phyloP scores from a whole-genome alignment of 2,329 filamentous ascomycete genomes.

The Dothiorella sarmentorum region DNA sequence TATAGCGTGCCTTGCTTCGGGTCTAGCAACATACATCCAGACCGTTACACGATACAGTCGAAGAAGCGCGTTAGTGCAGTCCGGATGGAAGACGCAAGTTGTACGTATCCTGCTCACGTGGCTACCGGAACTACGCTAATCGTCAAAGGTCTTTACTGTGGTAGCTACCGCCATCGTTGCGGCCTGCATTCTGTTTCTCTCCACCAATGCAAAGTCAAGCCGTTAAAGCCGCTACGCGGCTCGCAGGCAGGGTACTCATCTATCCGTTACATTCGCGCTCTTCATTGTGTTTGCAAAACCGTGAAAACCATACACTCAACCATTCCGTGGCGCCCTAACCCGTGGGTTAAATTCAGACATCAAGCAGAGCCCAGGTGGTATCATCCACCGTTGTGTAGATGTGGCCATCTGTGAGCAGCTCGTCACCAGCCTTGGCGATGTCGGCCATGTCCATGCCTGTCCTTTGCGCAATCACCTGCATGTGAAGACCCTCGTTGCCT shows the following conservation, averaged over 20 bases:
- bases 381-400: constrained; percentile 94
- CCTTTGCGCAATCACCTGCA: constrained; percentile 68
- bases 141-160: constrained; percentile 33
- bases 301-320: background rate
- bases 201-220: constrained; percentile 31
- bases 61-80: constrained; percentile 80
- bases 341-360: constrained; percentile 47
- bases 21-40: constrained; percentile 83
- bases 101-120: constrained; percentile 44
- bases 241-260: background rate
- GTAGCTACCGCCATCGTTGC: constrained; percentile 40
- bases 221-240: background rate
- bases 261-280: background rate
- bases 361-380: constrained; percentile 82
- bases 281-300: background rate
- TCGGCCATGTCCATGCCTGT: constrained; percentile 65
- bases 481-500: constrained; percentile 78
- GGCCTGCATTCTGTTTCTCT: constrained; percentile 41
- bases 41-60: constrained; percentile 77
- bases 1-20: constrained; percentile 70
- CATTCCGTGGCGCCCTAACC: background rate
- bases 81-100: constrained; percentile 86
- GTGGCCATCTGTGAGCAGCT: constrained; percentile 68
- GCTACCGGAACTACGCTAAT: background rate
- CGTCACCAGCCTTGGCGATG: constrained; percentile 74